Base-by-base conservation (phyloP, 2,329 filamentous ascomycete genomes). In the Microsporum ferrugineum region DNA sequence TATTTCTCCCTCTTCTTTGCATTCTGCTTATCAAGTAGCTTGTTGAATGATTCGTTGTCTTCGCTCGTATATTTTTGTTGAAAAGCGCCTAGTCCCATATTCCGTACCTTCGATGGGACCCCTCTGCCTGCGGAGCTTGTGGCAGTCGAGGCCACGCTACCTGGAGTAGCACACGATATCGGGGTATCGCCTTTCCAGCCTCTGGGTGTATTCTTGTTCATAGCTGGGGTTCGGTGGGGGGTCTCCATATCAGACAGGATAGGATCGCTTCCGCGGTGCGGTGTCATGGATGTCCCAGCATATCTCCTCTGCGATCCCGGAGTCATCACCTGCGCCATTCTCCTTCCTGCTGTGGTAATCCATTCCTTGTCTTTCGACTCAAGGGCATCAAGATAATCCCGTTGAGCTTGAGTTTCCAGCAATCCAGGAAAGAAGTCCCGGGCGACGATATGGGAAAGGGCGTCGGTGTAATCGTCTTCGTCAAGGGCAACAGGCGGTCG, bases 31-130 rank as follows among this genome's bases (percentile, higher is more conserved):
- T 99, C 94, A 33, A 97, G 78, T 1, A 99, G 80, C 67, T 87
- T 88, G 74, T 96, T 95, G 77, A 99, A 97, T 67, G 89, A 95
- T 71, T 96, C 94, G 70, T 97, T 97, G 72, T 99, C 94, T 73
- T 99, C 94, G 69, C 90, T 96, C 0, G 92, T 99, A 75, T 96
- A 97, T 66, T 89, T 92, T 2, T 88, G 82, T 71, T 99, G 94
- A 69, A 96, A 99, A 0, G 86, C 84, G 59, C 86, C 84, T 1
- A 99, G 80, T 63, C 87, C 91, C 79, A 97, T 84, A 67, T 86
- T 87, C 47, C 86, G 71, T 1, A 75, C 84, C 8, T 59, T 59
- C 3, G 41, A 45, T n/a, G 68, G 64, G 4, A 47, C 60, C 55
- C 77, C 77, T 62, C 73, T 77, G 58, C 73, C 72, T 17, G 72